Conservation (phyloP, 768 basidiomycete species). For the Boletellus ananiceps region DNA sequence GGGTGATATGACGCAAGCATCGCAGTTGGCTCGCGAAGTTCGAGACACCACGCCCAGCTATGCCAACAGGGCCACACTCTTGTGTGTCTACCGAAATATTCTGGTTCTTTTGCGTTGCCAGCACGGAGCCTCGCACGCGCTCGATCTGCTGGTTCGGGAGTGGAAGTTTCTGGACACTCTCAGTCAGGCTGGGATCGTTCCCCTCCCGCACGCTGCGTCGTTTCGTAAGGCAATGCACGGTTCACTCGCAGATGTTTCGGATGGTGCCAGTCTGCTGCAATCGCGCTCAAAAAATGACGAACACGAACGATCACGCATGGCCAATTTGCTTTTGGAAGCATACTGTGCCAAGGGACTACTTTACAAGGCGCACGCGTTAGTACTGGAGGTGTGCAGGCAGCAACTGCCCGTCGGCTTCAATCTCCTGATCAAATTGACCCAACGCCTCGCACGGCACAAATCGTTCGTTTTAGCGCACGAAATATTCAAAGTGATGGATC, state of each 20-base stretch:
- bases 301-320: slow-evolving; percentile 29
- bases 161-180: slow-evolving; percentile 32
- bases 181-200: slow-evolving; percentile 5
- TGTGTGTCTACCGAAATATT: slow-evolving; percentile 36
- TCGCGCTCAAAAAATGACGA: slow-evolving; percentile 22
- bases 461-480: slow-evolving; percentile 41
- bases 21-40: slow-evolving; percentile 25
- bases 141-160: slow-evolving; percentile 39
- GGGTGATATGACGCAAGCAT: slow-evolving; percentile 35
- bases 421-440: slow-evolving; percentile 36
- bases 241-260: slow-evolving; percentile 29
- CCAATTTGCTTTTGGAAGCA: slow-evolving; percentile 40
- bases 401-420: slow-evolving; percentile 26
- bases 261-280: slow-evolving; percentile 28
- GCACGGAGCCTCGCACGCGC: slow-evolving; percentile 28
- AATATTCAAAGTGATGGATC: slow-evolving; percentile 35
- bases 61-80: slow-evolving; percentile 19
- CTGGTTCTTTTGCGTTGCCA: slow-evolving; percentile 34
- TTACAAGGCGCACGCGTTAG: slow-evolving; percentile 38
- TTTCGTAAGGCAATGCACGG: slow-evolving; percentile 28
- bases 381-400: slow-evolving; percentile 38
- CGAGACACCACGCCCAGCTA: slow-evolving; percentile 16
- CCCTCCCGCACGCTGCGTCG: slow-evolving; percentile 13
- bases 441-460: slow-evolving; percentile 39
- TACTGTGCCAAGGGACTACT: slow-evolving; percentile 32